Evolutionary conservation across 345 rosid genomes (phyloP).

Genomic region (Arabis alpina): DNA sequence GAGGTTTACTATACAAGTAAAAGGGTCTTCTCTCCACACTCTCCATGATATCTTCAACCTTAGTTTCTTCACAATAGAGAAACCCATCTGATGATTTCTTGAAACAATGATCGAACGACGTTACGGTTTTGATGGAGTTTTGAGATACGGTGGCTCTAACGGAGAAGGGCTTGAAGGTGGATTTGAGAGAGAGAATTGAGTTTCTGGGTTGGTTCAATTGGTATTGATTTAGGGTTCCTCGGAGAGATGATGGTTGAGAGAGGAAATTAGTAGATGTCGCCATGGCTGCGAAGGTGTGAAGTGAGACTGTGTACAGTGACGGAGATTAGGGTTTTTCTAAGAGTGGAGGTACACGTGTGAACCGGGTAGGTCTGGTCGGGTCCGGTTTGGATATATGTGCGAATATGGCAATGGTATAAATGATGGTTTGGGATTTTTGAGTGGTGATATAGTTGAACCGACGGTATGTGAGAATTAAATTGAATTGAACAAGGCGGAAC

Average conservation of each 20-base stretch:
- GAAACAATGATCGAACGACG: constrained; percentile 74
- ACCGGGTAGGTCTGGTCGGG: neutral
- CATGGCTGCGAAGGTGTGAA: constrained; percentile 23
- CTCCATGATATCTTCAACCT: constrained; percentile 82
- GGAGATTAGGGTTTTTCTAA: constrained; percentile 35
- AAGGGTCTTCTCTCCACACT: constrained; percentile 83
- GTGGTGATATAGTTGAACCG: neutral
- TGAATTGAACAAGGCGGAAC: neutral
- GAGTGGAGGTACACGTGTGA: constrained; percentile 13
- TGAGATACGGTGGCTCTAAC: constrained; percentile 64
- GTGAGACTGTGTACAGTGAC: constrained; percentile 24
- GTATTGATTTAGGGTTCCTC: constrained; percentile 46
- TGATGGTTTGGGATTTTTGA: neutral
- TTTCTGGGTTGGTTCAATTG: constrained; percentile 46
- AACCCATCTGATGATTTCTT: constrained; percentile 78
- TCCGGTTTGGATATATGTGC: neutral
- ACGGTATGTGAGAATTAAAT: neutral
- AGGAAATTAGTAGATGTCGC: constrained; percentile 41
- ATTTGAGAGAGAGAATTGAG: constrained; percentile 48
- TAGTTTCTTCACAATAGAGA: constrained; percentile 80
- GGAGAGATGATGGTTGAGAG: constrained; percentile 45
- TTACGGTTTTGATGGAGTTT: constrained; percentile 44
- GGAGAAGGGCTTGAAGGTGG: constrained; percentile 46
- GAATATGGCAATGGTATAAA: neutral
- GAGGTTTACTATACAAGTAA: constrained; percentile 85